A percentile compares a stretch with the other conserved stretches of the same genome.
These are phyloP conservation scores for Didymellaceae sp. DNA, from an alignment of 2,329 filamentous ascomycete genomes.

Conservation along the genomic window DNA sequence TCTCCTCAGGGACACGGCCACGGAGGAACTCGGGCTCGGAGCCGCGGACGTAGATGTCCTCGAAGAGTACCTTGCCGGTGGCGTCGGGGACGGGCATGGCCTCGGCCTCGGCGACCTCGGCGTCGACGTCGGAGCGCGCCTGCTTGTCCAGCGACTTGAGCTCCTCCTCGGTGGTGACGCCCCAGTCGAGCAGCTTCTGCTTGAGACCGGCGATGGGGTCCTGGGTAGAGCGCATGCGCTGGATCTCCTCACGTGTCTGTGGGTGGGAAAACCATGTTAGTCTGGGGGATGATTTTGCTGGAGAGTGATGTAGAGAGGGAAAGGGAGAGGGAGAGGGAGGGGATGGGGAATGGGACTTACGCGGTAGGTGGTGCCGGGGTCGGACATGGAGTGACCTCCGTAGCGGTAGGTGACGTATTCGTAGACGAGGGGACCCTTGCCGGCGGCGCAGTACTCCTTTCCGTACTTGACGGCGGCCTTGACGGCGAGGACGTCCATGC, in stretches of 20 bases:
- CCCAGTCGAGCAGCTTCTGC: slow-evolving; percentile 97
- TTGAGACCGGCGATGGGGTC: slow-evolving; percentile 98
- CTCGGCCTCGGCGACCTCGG: slow-evolving; percentile 90
- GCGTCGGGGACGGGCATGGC: slow-evolving; percentile 81
- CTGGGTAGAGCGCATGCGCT: slow-evolving; percentile 98
- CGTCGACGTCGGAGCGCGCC: slow-evolving; percentile 82
- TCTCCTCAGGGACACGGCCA: slow-evolving; percentile 89
- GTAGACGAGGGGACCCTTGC: slow-evolving; percentile 92
- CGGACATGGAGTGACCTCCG: slow-evolving; percentile 99
- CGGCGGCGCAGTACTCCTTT: slow-evolving; percentile 82
- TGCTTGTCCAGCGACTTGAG: slow-evolving; percentile 97
- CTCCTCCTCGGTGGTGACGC: slow-evolving; percentile 88
- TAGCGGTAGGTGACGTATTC: slow-evolving; percentile 99
- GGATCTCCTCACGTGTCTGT: slow-evolving; percentile 93
- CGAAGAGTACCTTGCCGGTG: slow-evolving; percentile 83
- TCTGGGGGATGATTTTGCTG: too few species aligned
- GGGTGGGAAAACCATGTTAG: slow-evolving; percentile 27
- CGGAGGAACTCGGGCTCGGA: slow-evolving; percentile 87
- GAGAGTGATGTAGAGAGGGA: too few species aligned
- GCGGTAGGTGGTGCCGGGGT: slow-evolving; percentile 98
- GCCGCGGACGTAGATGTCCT: slow-evolving; percentile 94
- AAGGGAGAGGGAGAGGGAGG: too few species aligned
- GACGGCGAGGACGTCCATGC: slow-evolving; percentile 98
- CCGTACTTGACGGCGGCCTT: slow-evolving; percentile 95
- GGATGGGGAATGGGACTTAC: slow-evolving; percentile 30